Percentiles rank a stretch among this genome's conserved stretches.
Evolutionary conservation across 805 yeast species (phyloP).

Genomic region (Candida maltosa): DNA sequence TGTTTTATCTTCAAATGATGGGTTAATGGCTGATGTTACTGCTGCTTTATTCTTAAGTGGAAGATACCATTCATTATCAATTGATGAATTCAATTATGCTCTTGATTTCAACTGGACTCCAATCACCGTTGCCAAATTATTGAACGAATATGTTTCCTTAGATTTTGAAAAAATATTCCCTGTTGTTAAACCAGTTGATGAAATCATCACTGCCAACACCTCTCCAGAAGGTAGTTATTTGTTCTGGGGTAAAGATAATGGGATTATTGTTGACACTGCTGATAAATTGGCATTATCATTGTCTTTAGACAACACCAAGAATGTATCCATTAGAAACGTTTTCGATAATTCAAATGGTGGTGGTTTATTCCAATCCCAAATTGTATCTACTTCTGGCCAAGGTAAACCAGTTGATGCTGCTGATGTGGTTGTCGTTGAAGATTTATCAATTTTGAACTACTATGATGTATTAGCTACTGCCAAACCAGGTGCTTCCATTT

Average conservation of each 20-base stretch:
- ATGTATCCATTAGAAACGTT: conserved; percentile 55
- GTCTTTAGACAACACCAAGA: conserved; percentile 56
- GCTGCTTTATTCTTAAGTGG: conserved; percentile 63
- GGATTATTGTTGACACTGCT: conserved; percentile 52
- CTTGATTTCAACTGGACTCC: conserved; percentile 57
- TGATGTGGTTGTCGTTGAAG: conserved; percentile 63
- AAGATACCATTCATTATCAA: conserved; percentile 30
- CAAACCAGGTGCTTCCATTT: conserved; percentile 51
- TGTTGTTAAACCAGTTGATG: conserved; percentile 12
- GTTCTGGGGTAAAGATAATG: conserved; percentile 70
- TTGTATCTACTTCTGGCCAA: conserved; percentile 28
- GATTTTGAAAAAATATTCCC: conserved; percentile 25
- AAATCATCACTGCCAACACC: conserved; percentile 31
- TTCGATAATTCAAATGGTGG: conserved; percentile 72
- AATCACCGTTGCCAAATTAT: conserved; percentile 46
- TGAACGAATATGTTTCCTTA: conserved; percentile 38
- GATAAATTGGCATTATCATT: conserved; percentile 65
- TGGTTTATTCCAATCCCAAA: conserved; percentile 72
- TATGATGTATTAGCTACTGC: conserved; percentile 65
- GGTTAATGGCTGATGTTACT: conserved; percentile 66
- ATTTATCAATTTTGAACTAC: conserved; percentile 47
- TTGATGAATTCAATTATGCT: conserved; percentile 52
- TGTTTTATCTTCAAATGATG: conserved; percentile 41
- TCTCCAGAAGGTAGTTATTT: conserved; percentile 46
- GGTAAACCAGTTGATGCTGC: conserved; percentile 48